Conservation (phyloP, 2,329 filamentous ascomycete species). For the Arthrobotrys sphaeroides region DNA sequence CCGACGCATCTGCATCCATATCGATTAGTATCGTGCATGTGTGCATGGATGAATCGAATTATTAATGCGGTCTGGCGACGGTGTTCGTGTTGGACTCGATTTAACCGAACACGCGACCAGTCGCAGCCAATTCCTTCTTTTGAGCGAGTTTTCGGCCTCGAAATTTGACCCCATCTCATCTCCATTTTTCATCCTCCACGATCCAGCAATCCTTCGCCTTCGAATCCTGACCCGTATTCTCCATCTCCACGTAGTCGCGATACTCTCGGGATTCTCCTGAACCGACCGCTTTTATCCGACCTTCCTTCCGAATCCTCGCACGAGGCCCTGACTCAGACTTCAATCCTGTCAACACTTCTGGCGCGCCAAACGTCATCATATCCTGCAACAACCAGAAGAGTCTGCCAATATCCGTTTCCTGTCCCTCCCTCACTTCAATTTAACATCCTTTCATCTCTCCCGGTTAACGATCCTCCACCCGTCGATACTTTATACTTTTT, state of each 20-base stretch:
- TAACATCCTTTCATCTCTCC: not conserved
- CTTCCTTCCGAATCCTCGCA: constrained; percentile 18
- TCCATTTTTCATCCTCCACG: not conserved
- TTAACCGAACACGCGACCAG: constrained; percentile 48
- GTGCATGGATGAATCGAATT: not conserved
- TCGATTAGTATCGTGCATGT: not conserved
- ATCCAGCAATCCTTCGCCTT: not conserved
- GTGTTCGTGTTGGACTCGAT: constrained; percentile 20
- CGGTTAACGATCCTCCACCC: not conserved
- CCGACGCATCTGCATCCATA: not conserved
- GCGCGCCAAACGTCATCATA: constrained; percentile 21
- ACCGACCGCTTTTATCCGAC: not conserved
- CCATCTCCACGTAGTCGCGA: not conserved
- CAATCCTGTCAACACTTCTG: constrained; percentile 13
- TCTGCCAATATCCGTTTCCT: not conserved
- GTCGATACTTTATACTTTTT: not conserved
- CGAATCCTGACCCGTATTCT: not conserved
- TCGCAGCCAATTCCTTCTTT: not conserved
- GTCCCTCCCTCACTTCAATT: not conserved
- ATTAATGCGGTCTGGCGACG: not conserved
- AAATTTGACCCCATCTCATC: constrained; percentile 36
- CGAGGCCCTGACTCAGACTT: constrained; percentile 37
- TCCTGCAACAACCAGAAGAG: not conserved
- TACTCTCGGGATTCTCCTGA: not conserved
- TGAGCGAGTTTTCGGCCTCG: constrained; percentile 43